phyloP scores from a whole-genome alignment of 1,284 basidiomycete species.

The Porphyrellus sp. region DNA sequence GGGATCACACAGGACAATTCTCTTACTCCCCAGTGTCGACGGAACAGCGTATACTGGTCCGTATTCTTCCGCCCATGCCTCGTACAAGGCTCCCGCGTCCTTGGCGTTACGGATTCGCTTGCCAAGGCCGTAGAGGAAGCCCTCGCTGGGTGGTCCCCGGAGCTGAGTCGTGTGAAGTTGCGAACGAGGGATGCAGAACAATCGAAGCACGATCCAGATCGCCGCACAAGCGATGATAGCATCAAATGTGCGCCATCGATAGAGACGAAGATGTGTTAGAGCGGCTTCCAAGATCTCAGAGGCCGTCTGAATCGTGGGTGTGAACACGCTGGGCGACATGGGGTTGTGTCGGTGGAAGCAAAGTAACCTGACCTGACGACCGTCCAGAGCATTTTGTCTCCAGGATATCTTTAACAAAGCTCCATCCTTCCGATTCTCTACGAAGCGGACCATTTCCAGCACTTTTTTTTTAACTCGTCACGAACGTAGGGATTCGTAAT shows the following conservation, averaged over 20 bases:
- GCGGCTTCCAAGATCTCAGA: not conserved
- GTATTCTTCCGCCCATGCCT: conserved; percentile 17
- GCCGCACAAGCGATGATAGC: not conserved
- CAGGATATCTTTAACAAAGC: no score
- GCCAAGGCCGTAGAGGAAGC: conserved; percentile 18
- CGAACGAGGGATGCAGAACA: not conserved
- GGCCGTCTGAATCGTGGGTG: not conserved
- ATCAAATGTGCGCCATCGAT: not conserved
- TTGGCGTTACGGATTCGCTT: conserved; percentile 1
- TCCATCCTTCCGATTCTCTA: not conserved
- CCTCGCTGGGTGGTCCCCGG: conserved; percentile 17
- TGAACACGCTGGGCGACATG: not conserved
- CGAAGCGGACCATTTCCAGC: not conserved
- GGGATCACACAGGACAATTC: conserved; percentile 36
- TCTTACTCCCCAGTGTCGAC: conserved; percentile 39
- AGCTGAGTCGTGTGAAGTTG: conserved; percentile 14
- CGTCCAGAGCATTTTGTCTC: not conserved
- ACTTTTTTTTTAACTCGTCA: no score
- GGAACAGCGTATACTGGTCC: conserved; percentile 32
- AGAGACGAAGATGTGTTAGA: not conserved
- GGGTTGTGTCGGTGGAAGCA: not conserved
- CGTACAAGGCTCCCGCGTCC: conserved; percentile 16
- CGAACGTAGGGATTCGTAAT: not conserved
- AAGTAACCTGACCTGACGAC: not conserved
- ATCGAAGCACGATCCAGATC: conserved; percentile 3